Percentiles rank a stretch among this genome's conserved stretches.
phyloP scores from a whole-genome alignment of 805 yeast genomes.

The Sungouiozyma ichnusensis region DNA sequence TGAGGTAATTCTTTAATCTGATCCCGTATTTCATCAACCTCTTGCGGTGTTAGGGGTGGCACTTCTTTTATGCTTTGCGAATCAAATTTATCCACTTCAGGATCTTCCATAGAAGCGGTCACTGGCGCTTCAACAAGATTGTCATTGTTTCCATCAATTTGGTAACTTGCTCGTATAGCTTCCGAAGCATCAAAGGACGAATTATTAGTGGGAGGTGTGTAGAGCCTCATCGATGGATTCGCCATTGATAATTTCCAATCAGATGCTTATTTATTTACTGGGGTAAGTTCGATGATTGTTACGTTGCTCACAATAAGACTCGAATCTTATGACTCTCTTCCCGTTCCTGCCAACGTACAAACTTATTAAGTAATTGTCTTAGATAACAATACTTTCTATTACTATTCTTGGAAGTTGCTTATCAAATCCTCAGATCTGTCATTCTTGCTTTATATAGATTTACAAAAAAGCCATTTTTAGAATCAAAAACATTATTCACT shows the following conservation, averaged over 20 bases:
- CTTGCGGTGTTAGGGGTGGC: constrained; percentile 5
- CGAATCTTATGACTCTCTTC: too few relatives aligned
- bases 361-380: too few relatives aligned
- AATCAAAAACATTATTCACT: too few relatives aligned
- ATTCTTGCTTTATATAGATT: not conserved
- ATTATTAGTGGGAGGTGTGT: constrained; percentile 26
- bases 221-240: constrained; percentile 10
- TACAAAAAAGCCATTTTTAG: not conserved
- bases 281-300: not conserved
- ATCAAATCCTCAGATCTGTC: not conserved
- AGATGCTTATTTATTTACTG: not conserved
- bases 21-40: constrained; percentile 14
- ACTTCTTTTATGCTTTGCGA: not conserved
- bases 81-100: not conserved
- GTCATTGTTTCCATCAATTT: constrained; percentile 1
- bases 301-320: too few relatives aligned
- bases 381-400: too few relatives aligned
- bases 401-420: too few relatives aligned
- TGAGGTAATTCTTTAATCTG: constrained; percentile 16
- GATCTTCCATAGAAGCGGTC: not conserved
- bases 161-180: constrained; percentile 22
- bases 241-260: not conserved
- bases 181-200: constrained; percentile 19
- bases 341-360: too few relatives aligned
- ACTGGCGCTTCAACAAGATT: not conserved